Conservation (phyloP, 1,284 basidiomycete genomes). For the Anthracocystis setariae region DNA sequence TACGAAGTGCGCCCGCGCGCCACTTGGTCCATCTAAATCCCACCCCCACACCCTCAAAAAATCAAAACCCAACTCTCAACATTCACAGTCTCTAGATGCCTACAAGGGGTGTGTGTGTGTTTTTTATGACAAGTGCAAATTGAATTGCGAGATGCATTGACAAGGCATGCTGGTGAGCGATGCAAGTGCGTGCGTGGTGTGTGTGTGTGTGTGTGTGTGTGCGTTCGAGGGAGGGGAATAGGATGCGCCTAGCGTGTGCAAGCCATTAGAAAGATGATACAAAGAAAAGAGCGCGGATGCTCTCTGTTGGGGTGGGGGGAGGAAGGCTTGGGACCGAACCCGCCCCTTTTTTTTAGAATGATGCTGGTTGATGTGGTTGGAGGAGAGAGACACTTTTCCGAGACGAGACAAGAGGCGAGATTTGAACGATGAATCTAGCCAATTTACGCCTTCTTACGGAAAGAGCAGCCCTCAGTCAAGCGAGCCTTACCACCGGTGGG, state of each 20-base stretch:
- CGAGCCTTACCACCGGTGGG: conserved; percentile 98
- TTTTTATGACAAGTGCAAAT: not conserved
- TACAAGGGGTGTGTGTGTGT: too few relatives aligned
- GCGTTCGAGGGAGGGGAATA: not conserved
- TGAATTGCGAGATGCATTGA: not conserved
- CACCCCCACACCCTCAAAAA: not conserved
- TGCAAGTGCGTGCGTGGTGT: conserved; percentile 11
- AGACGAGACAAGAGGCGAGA: not conserved
- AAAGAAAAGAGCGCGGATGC: conserved; percentile 3
- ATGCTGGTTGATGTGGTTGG: conserved; percentile 13
- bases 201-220: not conserved
- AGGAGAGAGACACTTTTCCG: conserved; percentile 6
- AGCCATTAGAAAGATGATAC: conserved; percentile 25
- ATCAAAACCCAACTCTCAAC: not conserved
- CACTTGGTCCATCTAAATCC: conserved; percentile 13
- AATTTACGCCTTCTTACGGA: conserved; percentile 63
- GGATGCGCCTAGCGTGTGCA: not conserved
- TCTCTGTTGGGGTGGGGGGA: conserved; percentile 1
- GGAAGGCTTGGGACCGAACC: not conserved
- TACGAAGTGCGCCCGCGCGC: conserved; percentile 40
- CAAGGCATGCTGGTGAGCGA: not conserved
- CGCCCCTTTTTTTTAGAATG: conserved; percentile 10
- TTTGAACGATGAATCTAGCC: conserved; percentile 3
- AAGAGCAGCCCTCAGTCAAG: conserved; percentile 81
- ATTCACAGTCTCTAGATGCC: not conserved